These are phyloP conservation scores for Sclerotinia borealis DNA, from an alignment of 2,329 filamentous ascomycete genomes.

Conservation along the genomic window DNA sequence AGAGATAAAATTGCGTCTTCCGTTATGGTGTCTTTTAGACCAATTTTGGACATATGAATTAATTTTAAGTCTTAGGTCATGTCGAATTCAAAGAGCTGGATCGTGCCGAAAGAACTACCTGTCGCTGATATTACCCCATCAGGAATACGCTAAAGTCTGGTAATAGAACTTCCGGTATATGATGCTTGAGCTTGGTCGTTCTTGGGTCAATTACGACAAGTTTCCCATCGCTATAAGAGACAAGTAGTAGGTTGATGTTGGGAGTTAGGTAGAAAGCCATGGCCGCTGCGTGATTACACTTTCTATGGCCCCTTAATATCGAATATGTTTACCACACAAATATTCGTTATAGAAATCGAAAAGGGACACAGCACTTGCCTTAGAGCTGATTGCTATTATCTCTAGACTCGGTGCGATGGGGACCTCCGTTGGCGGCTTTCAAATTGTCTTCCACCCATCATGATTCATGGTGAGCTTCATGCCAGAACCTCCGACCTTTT, in stretches of 20 bases:
- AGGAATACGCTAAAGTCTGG: background rate
- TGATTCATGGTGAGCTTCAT: background rate
- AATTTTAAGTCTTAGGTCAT: too few relatives aligned
- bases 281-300: background rate
- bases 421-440: background rate
- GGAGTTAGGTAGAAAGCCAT: background rate
- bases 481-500: background rate
- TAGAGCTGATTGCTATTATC: background rate
- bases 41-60: too few relatives aligned
- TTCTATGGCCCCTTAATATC: background rate
- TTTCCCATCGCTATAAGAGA: background rate
- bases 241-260: background rate
- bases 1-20: background rate
- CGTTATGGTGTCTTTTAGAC: too few relatives aligned
- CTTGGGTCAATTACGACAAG: background rate
- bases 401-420: background rate
- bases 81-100: background rate
- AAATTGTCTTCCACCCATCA: background rate
- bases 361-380: background rate
- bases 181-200: background rate
- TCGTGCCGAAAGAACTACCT: background rate
- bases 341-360: background rate
- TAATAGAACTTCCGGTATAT: background rate
- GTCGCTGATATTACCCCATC: background rate
- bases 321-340: background rate